Evolutionary conservation across 1,284 basidiomycete genomes (phyloP), one percentile per base, ranked within the genome.

Genomic region (Ustilago sp.): DNA sequence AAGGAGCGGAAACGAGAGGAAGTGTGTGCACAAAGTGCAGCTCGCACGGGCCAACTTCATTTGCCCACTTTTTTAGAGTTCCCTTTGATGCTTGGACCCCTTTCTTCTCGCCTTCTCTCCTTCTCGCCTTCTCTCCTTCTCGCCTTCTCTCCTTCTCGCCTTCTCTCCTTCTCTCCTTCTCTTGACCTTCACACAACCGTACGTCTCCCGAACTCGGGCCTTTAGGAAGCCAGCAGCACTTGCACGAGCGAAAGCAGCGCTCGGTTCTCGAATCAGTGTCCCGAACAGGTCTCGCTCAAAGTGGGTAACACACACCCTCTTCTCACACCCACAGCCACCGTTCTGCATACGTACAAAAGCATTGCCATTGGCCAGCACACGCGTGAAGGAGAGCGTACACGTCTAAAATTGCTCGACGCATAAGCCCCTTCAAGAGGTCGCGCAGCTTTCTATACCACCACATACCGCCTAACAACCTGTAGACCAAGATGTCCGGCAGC

Each of bases 401-500:
- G 13, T 19, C n/a, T 19, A n/a, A 19, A 15, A 8, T 19, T 45
- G 19, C 7, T 8, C n/a, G 43, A 45, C 43, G 19, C 19, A 45
- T 45, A 45, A 45, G n/a, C 43, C 11, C 43, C 23, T 41, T 19
- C 48, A 12, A 13, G 7, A 32, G 28, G 11, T 50, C 8, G 48
- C 8, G 34, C 48, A 32, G 3, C 13, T 17, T 38, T 55, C 19
- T 19, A 28, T 28, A 28, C 38, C 11, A 28, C 39, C 19, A 36
- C 19, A 23, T 3, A 47, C 35, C 52, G 9, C 28, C 39, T 15
- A 11, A 8, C 8, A 36, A 15, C 52, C 2, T 15, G 12, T 15
- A 53, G 43, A 35, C 43, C 51, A 59, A 41, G 43, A 76, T 77
- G 74, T 63, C 74, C 2, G 60, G 53, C 59, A 68, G 59, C 51